These are phyloP conservation scores for Skeletonema marinoi DNA, from an alignment of 108 stramenopile genomes.

Conservation along the genomic window DNA sequence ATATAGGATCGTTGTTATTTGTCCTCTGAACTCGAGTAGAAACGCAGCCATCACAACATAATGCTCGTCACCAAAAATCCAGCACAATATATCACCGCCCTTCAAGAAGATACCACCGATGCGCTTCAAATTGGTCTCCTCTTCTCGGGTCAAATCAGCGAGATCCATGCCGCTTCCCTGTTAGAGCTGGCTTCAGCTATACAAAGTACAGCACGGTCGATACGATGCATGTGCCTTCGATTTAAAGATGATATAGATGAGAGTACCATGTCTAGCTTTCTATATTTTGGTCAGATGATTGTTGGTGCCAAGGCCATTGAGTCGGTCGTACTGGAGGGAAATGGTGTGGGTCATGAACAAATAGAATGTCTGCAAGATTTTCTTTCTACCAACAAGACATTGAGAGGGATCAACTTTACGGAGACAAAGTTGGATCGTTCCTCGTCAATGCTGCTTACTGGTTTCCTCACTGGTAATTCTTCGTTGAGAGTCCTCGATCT, in stretches of 20 bases:
- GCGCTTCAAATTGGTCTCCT: constrained; percentile 29
- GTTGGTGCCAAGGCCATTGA: constrained; percentile 20
- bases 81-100: constrained; percentile 24
- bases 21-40: no score
- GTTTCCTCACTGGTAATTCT: constrained; percentile 18
- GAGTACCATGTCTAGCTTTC: constrained; percentile 10
- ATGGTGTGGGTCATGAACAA: constrained; percentile 19
- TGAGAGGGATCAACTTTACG: constrained; percentile 35
- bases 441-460: constrained; percentile 11
- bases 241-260: constrained; percentile 28
- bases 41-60: not conserved
- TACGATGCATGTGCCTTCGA: constrained; percentile 36
- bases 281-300: constrained; percentile 22
- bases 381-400: constrained; percentile 16
- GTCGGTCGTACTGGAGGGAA: constrained; percentile 27
- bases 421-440: constrained; percentile 14
- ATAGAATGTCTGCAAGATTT: constrained; percentile 22
- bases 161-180: constrained; percentile 4
- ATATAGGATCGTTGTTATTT: no score
- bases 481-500: constrained; percentile 28
- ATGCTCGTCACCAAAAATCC: constrained; percentile 35
- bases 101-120: constrained; percentile 17
- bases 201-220: constrained; percentile 11
- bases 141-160: constrained; percentile 15
- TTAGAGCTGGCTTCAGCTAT: constrained; percentile 15